These are phyloP conservation scores for Selenicereus undatus DNA, from an alignment of 148 eudicot genomes.

Conservation along the genomic window DNA sequence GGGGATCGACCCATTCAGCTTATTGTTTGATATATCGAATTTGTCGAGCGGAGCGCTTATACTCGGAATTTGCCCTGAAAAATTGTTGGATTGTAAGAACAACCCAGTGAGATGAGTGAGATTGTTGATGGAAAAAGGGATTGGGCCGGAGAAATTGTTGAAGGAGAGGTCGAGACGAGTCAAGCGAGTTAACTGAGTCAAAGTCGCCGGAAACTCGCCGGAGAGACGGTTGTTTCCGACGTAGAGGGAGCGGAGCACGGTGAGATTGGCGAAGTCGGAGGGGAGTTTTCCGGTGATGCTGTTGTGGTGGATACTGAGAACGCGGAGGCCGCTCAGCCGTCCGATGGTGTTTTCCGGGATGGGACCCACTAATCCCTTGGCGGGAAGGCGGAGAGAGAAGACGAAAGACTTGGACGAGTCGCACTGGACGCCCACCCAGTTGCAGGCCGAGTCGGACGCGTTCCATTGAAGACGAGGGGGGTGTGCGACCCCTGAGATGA, in stretches of 20 bases:
- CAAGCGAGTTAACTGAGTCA: slow-evolving; percentile 44
- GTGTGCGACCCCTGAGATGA: slow-evolving; percentile 58
- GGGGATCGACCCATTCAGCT: slow-evolving; percentile 74
- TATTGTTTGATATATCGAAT: slow-evolving; percentile 64
- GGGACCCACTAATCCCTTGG: slow-evolving; percentile 55
- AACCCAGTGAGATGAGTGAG: slow-evolving; percentile 47
- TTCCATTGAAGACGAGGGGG: slow-evolving; percentile 55
- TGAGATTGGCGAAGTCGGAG: slow-evolving; percentile 51
- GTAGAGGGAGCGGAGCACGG: slow-evolving; percentile 51
- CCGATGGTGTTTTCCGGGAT: slow-evolving; percentile 47
- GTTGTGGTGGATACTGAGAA: slow-evolving; percentile 46
- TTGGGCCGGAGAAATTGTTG: slow-evolving; percentile 54
- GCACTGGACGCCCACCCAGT: slow-evolving; percentile 73
- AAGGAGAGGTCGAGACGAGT: slow-evolving; percentile 58
- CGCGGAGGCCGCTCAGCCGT: slow-evolving; percentile 34
- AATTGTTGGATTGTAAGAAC: slow-evolving; percentile 51
- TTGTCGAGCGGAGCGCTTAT: slow-evolving; percentile 29
- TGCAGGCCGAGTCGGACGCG: slow-evolving; percentile 47
- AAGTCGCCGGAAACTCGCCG: slow-evolving; percentile 55
- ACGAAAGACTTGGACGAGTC: slow-evolving; percentile 42
- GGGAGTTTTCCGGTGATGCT: slow-evolving; percentile 43
- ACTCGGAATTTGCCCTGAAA: slow-evolving; percentile 62
- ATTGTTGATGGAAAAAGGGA: slow-evolving; percentile 71
- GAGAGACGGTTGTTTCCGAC: slow-evolving; percentile 52
- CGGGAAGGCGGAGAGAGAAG: slow-evolving; percentile 61